phyloP scores from a whole-genome alignment of 768 basidiomycete species.

The Auricularia sp. region DNA sequence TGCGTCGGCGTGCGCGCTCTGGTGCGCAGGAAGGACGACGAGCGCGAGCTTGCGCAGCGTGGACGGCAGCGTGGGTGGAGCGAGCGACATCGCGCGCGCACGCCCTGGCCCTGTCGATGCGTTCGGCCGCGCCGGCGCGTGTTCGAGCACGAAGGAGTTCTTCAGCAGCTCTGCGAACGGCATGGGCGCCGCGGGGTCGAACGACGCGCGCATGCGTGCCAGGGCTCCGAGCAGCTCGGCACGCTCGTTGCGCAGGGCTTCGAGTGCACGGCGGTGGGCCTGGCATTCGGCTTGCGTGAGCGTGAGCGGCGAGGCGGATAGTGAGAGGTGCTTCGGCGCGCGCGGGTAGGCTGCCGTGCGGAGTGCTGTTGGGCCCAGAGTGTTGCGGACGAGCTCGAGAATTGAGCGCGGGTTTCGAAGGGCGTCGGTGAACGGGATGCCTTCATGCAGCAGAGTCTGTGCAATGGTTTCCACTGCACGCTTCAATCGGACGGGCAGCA shows the following conservation, averaged over 20 bases:
- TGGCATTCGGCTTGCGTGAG: slow-evolving; percentile 59
- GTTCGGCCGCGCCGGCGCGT: slow-evolving; percentile 1
- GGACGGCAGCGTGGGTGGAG: slow-evolving; percentile 3
- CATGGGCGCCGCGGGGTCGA: slow-evolving; percentile 8
- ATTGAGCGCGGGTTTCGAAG: slow-evolving; percentile 39
- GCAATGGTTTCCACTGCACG: slow-evolving; percentile 21
- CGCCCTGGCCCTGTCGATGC: slow-evolving; percentile 15
- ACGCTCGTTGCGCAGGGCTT: slow-evolving; percentile 53
- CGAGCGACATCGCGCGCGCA: slow-evolving; percentile 17
- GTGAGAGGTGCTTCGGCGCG: slow-evolving; percentile 20
- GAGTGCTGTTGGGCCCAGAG: slow-evolving; percentile 37
- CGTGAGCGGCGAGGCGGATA: slow-evolving; percentile 43
- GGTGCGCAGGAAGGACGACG: slow-evolving; percentile 1
- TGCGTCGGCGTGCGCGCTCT: slow-evolving; percentile 10
- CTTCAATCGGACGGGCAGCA: slow-evolving; percentile 12
- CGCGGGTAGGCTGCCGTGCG: slow-evolving; percentile 57
- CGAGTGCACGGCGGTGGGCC: slow-evolving; percentile 46
- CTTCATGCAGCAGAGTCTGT: slow-evolving; percentile 30
- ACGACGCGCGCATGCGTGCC: slow-evolving; percentile 37
- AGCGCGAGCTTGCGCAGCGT: slow-evolving; percentile 5
- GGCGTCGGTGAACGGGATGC: slow-evolving; percentile 37
- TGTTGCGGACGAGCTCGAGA: slow-evolving; percentile 36
- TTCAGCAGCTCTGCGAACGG: neutral
- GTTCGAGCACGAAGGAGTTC: neutral
- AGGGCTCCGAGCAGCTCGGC: slow-evolving; percentile 60